Base-by-base conservation (phyloP, 495 filamentous ascomycete species). In the Talaromyces borbonicus region DNA sequence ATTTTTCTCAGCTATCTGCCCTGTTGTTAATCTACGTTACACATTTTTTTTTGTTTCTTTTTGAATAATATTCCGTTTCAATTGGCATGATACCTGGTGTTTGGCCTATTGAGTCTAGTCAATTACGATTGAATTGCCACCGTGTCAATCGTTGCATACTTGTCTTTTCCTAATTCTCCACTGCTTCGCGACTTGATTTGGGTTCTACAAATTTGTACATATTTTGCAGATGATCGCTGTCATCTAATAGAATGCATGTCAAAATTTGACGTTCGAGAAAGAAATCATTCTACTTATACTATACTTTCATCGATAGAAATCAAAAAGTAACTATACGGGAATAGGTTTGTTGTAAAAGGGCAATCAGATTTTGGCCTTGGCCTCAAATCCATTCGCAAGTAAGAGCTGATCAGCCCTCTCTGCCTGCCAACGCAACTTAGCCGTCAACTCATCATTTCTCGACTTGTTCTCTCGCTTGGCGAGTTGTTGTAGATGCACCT, bases 401-500 rank as follows among this genome's bases (percentile, higher is more conserved):
- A 90, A 61, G 62, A 92, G 54, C 54, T 77, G 66, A 56, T 83
- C 77, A 2, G 80, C 75, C 64, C 77, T 78, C 39, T 72, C 61
- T 47, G 63, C 73, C 65, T 92, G 87, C 63, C 64, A 71, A 26
- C 71, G 66, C 53, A 90, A 69, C 59, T 77, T 82, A 39, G 69
- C 71, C 26, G 72, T 67, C 42, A 88, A 71, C 32, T 74, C 66
- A 39, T 69, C 80, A 62, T 71, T 71, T 30, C 78, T 73, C 31
- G 74, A 62, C 65, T 76, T 81, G 57, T 89, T 93, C 73, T 96
- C 89, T 41, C 87, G 79, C 54, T 77, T 76, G 8, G 87, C 90
- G 66, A 95, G 71, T 61, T 95, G 89, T 67, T 93, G 84, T 60
- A 95, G 62, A 65, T 95, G 89, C 30, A 93, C 88, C 74, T 95